Evolutionary conservation across 192 early-diverging fungal genomes (phyloP).

Genomic region (Entomortierella parvispora): DNA sequence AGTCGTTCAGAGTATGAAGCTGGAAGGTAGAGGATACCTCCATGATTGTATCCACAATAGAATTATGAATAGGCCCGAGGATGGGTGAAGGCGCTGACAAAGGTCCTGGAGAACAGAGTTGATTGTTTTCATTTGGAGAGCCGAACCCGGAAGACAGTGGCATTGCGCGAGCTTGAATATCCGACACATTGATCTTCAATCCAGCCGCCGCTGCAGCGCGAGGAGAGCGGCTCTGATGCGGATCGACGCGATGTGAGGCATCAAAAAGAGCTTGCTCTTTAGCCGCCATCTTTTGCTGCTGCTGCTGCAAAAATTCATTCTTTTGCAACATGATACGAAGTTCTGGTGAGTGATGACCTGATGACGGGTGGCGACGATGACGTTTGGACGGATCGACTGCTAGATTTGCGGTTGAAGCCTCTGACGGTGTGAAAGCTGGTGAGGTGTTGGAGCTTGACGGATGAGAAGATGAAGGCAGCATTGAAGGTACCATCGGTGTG

Average conservation of each 20-base stretch:
- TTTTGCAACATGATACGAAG: slow-evolving; percentile 40
- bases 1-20: slow-evolving; percentile 40
- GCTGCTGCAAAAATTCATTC: slow-evolving; percentile 38
- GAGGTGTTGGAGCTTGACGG: slow-evolving; percentile 24
- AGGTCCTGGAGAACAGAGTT: slow-evolving; percentile 29
- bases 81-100: slow-evolving; percentile 41
- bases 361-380: slow-evolving; percentile 47
- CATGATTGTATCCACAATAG: slow-evolving; percentile 18
- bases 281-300: slow-evolving; percentile 39
- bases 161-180: slow-evolving; percentile 28
- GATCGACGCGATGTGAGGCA: slow-evolving; percentile 17
- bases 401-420: neutral
- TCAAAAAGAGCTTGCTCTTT: slow-evolving; percentile 24
- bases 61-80: slow-evolving; percentile 14
- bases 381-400: slow-evolving; percentile 12
- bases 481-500: slow-evolving; percentile 41
- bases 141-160: slow-evolving; percentile 27
- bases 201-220: slow-evolving; percentile 19
- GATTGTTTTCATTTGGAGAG: slow-evolving; percentile 26
- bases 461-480: slow-evolving; percentile 33
- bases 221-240: slow-evolving; percentile 43
- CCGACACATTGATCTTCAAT: slow-evolving; percentile 37
- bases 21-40: slow-evolving; percentile 40
- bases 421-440: slow-evolving; percentile 22
- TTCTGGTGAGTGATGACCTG: slow-evolving; percentile 47